These are phyloP conservation scores for Phaeosphaeriaceae sp. DNA, from an alignment of 2,329 filamentous ascomycete genomes.

Conservation along the genomic window DNA sequence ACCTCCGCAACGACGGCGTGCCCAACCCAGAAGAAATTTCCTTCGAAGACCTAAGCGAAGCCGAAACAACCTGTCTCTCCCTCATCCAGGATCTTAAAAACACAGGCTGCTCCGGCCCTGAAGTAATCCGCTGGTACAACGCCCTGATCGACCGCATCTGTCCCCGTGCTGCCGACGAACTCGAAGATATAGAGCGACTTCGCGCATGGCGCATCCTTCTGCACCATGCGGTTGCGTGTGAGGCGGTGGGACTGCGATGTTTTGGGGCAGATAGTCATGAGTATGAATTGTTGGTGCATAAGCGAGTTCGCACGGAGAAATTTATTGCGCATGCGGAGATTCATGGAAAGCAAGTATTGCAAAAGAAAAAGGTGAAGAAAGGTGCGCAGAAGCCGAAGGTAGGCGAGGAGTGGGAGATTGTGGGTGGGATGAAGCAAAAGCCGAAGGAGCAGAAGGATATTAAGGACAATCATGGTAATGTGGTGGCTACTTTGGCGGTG, in stretches of 20 bases:
- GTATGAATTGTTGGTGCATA: too few relatives aligned
- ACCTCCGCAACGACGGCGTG: not conserved
- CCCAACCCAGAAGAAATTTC: not conserved
- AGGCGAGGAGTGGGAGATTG: too few relatives aligned
- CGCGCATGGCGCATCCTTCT: not conserved
- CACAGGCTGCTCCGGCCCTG: constrained; percentile 7
- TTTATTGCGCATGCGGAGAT: too few relatives aligned
- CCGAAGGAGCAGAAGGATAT: too few relatives aligned
- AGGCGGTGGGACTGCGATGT: not conserved
- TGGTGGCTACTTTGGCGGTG: too few relatives aligned
- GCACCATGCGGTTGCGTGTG: not conserved
- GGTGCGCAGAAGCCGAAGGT: too few relatives aligned
- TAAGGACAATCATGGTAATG: too few relatives aligned
- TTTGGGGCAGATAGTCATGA: too few relatives aligned
- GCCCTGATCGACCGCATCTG: constrained; percentile 15
- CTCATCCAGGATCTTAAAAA: constrained; percentile 10
- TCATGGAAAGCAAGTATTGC: too few relatives aligned
- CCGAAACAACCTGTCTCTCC: not conserved
- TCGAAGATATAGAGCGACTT: not conserved
- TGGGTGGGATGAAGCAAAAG: too few relatives aligned
- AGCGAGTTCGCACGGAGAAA: too few relatives aligned
- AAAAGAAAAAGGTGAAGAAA: too few relatives aligned
- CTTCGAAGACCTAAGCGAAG: not conserved
- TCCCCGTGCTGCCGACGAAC: constrained; percentile 1
- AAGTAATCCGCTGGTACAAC: constrained; percentile 18